A percentile compares a stretch with the other conserved stretches of the same genome.
These are phyloP conservation scores for Biancaea sappan DNA, from an alignment of 306 rosid species.

Conservation along the genomic window DNA sequence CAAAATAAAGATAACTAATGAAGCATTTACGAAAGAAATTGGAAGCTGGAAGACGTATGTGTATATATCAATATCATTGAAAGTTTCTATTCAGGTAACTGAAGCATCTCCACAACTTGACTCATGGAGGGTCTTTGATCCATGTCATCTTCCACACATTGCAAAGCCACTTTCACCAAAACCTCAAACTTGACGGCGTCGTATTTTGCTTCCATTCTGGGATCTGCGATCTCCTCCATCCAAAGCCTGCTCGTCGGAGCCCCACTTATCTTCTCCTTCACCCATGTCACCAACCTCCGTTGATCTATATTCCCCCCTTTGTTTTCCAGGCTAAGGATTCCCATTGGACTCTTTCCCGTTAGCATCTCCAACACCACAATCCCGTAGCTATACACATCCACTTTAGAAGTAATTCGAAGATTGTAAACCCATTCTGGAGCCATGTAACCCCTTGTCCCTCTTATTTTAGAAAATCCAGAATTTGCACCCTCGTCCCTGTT, in stretches of 20 bases:
- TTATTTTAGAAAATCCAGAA: conserved; percentile 49
- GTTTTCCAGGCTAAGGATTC: conserved; percentile 4
- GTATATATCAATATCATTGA: no score
- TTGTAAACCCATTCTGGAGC: conserved; percentile 78
- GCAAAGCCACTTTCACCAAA: conserved; percentile 52
- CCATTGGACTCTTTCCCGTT: conserved; percentile 55
- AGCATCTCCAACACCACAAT: conserved; percentile 69
- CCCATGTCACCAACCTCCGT: conserved; percentile 47
- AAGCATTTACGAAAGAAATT: no score
- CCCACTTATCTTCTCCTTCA: conserved; percentile 33
- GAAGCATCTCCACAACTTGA: conserved; percentile 56
- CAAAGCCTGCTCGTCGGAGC: conserved; percentile 17
- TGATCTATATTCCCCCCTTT: conserved; percentile 35
- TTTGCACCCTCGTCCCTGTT: conserved; percentile 45
- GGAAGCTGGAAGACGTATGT: no score
- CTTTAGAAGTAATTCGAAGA: conserved; percentile 64
- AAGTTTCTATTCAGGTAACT: not conserved
- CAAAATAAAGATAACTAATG: no score
- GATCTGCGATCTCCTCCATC: conserved; percentile 52
- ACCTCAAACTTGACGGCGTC: conserved; percentile 37
- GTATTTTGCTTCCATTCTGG: conserved; percentile 38
- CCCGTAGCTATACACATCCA: conserved; percentile 73
- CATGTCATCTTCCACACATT: conserved; percentile 61
- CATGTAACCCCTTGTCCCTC: conserved; percentile 78
- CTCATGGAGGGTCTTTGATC: conserved; percentile 65